Evolutionary conservation across 768 basidiomycete genomes (phyloP), one percentile per base, ranked within the genome.

Genomic region (Strobilomyces confusus): DNA sequence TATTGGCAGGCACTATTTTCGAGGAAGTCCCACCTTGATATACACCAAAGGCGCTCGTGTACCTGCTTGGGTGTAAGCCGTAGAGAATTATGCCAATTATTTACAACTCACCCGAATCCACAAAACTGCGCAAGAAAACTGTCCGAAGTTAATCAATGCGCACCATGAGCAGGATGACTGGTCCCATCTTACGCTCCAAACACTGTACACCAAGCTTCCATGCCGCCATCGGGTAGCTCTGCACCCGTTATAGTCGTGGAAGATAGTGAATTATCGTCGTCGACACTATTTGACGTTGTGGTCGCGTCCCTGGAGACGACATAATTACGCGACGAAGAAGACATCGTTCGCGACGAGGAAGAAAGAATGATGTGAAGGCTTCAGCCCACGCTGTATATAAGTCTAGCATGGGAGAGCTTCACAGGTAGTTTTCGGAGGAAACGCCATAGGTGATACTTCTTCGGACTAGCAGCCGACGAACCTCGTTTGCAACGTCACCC

Each of bases 91-190:
- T 1, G 4, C 19, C 2, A 0, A n/a, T 17, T 9, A 12, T 9
- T 3, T 2, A 11, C 2, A 20, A 46, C 67, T 5, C 38, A 59
- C 67, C 67, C 67, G 33, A 32, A 69, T 50, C 63, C 59, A 44
- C 63, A 63, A 22, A 69, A 63, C 36, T 65, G 61, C 1, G 41
- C 57, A 40, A 68, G 55, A 38, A 69, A 69, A 13, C 67, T 69
- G 15, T 29, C n/a, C 6, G 26, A 7, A 34, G 15, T 15, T n/a
- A 5, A 25, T 63, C 1, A 20, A 43, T 6, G 5, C 5, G 38
- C 7, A 15, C 13, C 2, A 9, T 38, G 14, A 52, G 1, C 0
- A 11, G 11, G 23, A 4, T 1, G 5, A 42, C 5, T 13, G 11
- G 22, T 42, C 15, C 0, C 15, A 52, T 42, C 63, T 58, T 58